Evolutionary conservation across 2,329 filamentous ascomycete species (phyloP).

Genomic region (Drechslerella dactyloides): DNA sequence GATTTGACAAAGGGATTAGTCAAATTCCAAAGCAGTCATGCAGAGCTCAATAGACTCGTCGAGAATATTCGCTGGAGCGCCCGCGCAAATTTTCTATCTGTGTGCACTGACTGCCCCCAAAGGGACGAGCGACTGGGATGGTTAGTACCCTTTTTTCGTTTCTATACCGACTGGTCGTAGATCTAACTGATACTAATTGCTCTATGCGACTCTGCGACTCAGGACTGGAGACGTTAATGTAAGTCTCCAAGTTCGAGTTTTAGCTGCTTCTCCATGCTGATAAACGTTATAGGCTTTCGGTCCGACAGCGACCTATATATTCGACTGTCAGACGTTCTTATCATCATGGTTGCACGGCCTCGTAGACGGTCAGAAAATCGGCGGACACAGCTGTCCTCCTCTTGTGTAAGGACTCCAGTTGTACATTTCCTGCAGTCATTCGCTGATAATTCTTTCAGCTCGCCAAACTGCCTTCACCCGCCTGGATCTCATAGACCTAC

Average conservation of each 20-base stretch:
- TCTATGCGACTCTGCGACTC: not conserved
- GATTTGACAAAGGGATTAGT: constrained; percentile 63
- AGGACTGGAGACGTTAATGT: constrained; percentile 49
- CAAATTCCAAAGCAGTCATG: constrained; percentile 64
- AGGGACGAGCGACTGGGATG: constrained; percentile 65
- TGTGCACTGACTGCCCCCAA: constrained; percentile 67
- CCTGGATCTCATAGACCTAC: constrained; percentile 46
- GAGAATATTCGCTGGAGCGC: constrained; percentile 66
- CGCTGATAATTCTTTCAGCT: not conserved
- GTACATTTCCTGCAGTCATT: not conserved
- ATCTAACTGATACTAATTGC: not conserved
- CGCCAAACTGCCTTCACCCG: constrained; percentile 32
- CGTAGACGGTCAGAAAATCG: constrained; percentile 56
- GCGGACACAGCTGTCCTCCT: constrained; percentile 56
- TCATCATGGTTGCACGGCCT: constrained; percentile 63
- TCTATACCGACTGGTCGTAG: not conserved
- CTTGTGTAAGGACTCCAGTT: constrained; percentile 52
- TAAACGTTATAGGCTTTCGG: constrained; percentile 60
- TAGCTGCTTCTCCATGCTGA: constrained; percentile 3
- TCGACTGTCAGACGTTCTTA: constrained; percentile 63
- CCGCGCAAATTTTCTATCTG: constrained; percentile 66
- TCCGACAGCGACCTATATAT: constrained; percentile 64
- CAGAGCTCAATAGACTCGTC: constrained; percentile 64
- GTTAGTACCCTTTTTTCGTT: constrained; percentile 60
- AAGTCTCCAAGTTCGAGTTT: not conserved